A percentile compares a stretch with the other conserved stretches of the same genome.
These are phyloP conservation scores for Prunus yedoensis DNA, from an alignment of 331 rosid species.

Conservation along the genomic window DNA sequence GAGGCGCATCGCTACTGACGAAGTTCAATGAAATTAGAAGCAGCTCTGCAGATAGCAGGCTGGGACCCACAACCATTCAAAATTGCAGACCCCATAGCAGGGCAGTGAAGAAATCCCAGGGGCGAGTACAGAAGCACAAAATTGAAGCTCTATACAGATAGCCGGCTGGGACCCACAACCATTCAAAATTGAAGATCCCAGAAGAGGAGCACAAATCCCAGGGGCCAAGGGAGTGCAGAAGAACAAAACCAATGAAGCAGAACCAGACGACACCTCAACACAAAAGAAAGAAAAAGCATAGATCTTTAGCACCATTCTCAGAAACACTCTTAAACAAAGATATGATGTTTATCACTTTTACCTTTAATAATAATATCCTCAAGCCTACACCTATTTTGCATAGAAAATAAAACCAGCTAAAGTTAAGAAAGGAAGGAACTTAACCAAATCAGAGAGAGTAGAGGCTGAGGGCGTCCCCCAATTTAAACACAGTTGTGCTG, in stretches of 20 bases:
- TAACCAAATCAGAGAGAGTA: constrained; percentile 63
- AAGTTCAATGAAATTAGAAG: constrained; percentile 55
- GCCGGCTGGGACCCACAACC: constrained; percentile 69
- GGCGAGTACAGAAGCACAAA: constrained; percentile 60
- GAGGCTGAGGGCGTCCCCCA: constrained; percentile 74
- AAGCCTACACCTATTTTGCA: constrained; percentile 49
- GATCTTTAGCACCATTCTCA: too few species aligned
- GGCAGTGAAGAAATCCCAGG: constrained; percentile 54
- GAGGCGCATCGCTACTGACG: constrained; percentile 47
- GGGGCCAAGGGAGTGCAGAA: too few species aligned
- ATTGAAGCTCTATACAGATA: constrained; percentile 47
- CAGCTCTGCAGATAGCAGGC: constrained; percentile 55
- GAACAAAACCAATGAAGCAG: too few species aligned
- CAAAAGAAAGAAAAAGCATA: too few species aligned
- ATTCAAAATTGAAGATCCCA: constrained; percentile 43
- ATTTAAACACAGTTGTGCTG: constrained; percentile 55
- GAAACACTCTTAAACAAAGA: neutral
- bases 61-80: constrained; percentile 64
- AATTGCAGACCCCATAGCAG: constrained; percentile 65
- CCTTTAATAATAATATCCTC: constrained; percentile 25
- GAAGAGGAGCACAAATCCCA: too few species aligned
- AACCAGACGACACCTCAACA: too few species aligned
- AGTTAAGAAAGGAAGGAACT: constrained; percentile 58
- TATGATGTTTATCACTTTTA: constrained; percentile 31
- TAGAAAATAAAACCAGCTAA: constrained; percentile 41